phyloP scores from a whole-genome alignment of 768 basidiomycete species.

The Suillus plorans region DNA sequence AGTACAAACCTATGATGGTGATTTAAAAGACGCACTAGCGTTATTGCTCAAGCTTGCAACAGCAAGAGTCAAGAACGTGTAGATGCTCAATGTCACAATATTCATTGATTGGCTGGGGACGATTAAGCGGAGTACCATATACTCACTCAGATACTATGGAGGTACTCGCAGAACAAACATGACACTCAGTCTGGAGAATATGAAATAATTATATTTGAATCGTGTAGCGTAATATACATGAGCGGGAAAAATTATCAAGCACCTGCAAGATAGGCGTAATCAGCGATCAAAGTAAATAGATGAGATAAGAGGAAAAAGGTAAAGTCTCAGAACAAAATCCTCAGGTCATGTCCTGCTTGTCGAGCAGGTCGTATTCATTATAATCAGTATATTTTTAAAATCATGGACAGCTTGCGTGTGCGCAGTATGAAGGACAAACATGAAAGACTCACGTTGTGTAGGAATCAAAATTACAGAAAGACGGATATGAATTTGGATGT shows the following conservation, averaged over 20 bases:
- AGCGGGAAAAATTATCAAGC: neutral
- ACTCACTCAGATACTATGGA: neutral
- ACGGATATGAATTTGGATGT: slow-evolving; percentile 22
- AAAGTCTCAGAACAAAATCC: slow-evolving; percentile 11
- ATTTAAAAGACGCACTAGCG: no score
- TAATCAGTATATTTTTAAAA: slow-evolving; percentile 27
- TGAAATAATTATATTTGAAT: neutral
- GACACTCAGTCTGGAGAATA: neutral
- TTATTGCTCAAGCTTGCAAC: no score
- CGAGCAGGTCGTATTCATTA: slow-evolving; percentile 32
- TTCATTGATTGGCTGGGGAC: neutral
- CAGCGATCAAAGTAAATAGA: neutral
- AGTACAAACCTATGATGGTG: no score
- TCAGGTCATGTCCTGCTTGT: slow-evolving; percentile 18
- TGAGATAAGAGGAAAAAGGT: neutral
- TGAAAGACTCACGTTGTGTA: neutral
- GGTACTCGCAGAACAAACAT: neutral
- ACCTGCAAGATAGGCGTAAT: neutral
- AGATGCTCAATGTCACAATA: neutral
- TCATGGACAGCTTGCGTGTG: slow-evolving; percentile 16
- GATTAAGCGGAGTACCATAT: no score
- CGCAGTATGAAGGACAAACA: neutral
- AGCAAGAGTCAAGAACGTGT: no score
- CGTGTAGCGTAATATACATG: neutral
- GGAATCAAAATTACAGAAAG: neutral